Conservation (phyloP, 2,329 filamentous ascomycete species). For the Fusarium succisae region DNA sequence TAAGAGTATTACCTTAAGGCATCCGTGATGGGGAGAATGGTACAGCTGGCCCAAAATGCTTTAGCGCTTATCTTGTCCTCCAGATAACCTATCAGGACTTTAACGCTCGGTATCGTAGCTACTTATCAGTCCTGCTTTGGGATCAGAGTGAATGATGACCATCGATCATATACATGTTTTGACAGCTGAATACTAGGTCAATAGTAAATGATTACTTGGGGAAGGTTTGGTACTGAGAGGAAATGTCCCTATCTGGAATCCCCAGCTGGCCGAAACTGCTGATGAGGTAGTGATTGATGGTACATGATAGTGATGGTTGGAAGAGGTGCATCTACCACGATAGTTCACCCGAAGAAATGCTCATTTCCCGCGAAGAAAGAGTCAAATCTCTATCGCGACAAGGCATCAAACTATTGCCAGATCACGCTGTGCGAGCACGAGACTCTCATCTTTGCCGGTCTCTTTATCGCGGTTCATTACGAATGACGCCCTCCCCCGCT, state of each 20-base stretch:
- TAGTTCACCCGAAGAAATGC: not conserved
- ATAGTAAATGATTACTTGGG: rapidly evolving
- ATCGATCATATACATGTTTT: rapidly evolving
- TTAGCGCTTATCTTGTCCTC: not conserved
- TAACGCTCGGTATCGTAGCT: not conserved
- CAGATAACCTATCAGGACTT: not conserved
- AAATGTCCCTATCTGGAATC: rapidly evolving
- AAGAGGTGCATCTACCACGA: not conserved
- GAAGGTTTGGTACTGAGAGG: rapidly evolving
- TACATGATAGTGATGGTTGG: not conserved
- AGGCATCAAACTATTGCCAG: not conserved
- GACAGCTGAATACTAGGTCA: rapidly evolving
- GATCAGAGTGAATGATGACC: too few species aligned
- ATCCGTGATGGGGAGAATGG: too few species aligned
- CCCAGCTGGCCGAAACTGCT: not conserved
- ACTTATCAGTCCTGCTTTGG: not conserved
- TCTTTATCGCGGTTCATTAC: not conserved
- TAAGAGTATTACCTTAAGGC: not conserved
- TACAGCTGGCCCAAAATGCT: not conserved
- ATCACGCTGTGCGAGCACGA: rapidly evolving
- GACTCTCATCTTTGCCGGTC: not conserved
- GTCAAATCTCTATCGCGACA: not conserved
- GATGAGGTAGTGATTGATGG: not conserved
- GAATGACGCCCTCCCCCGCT: slow-evolving; percentile 9
- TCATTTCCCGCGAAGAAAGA: not conserved